Base-by-base conservation (phyloP, 2,329 filamentous ascomycete genomes). In the Arachnomyces sp. region DNA sequence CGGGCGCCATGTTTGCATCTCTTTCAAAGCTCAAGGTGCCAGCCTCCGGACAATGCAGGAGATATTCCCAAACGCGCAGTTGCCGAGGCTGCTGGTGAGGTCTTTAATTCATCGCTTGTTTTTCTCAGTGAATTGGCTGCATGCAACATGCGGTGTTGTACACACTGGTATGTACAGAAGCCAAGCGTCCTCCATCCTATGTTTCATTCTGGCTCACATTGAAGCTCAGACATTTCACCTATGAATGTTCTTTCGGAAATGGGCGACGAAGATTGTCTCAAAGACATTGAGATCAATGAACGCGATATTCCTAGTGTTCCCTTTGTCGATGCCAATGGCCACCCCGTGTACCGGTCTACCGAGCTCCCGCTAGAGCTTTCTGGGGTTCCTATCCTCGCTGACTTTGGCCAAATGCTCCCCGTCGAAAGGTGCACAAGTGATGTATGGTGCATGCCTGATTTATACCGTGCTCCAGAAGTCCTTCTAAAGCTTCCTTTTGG, bases 401-500 rank as follows among this genome's bases (percentile, higher is more conserved):
- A 55, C 39, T 56, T 55, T 38, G 54, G 52, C 11, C 38, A 48
- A 40, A 38, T 45, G 36, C 38, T 44, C 18, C 34, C 36, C 28
- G 42, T 34, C 6, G 33, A 39, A 17, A 39, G 17, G n/a, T 14
- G 28, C 2, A 30, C 12, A 12, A 49, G 47, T 30, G 25, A 31
- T 13, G 46, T 48, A 15, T 51, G 48, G 48, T 52, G 46, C 43
- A 55, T 55, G 52, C 41, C 53, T 8, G 52, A 55, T 36, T 36
- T 44, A 15, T 48, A 54, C 39, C 43, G 52, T 14, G 52, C 51
- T 8, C 52, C 52, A n/a, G 51, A 54, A 34, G 37, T 54, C 3
- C 16, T 53, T 4, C 21, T 52, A n/a, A 35, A 42, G n/a, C 28
- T 52, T 28, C 47, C 51, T 3, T 53, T 49, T 51, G 37, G 36